These are phyloP conservation scores for Volvox reticuliferus DNA, from an alignment of 139 green algal genomes.

Conservation along the genomic window DNA sequence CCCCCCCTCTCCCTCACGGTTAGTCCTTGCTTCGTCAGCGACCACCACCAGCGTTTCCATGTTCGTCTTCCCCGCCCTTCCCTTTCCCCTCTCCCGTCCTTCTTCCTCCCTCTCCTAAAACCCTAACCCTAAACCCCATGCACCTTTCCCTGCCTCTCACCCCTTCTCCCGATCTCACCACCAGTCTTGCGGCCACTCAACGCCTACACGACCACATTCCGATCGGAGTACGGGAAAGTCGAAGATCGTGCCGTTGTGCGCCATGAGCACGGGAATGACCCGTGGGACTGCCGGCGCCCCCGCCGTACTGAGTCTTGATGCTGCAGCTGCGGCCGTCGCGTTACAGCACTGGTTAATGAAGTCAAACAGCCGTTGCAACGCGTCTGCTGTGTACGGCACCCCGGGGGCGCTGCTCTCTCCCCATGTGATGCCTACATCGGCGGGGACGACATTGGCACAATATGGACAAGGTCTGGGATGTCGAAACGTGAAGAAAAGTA, in stretches of 20 bases:
- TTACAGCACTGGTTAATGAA: neutral
- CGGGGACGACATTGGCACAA: neutral
- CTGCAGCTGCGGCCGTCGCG: neutral
- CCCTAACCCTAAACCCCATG: too few species aligned
- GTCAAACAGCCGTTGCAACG: neutral
- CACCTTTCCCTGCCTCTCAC: too few species aligned
- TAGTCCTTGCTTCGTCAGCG: too few species aligned
- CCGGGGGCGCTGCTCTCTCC: neutral
- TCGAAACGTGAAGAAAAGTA: too few species aligned
- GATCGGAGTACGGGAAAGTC: conserved; percentile 22
- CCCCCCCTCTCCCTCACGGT: too few species aligned
- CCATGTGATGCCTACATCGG: conserved; percentile 15
- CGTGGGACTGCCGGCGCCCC: neutral
- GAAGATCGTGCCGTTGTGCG: conserved; percentile 34
- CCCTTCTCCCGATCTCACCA: neutral
- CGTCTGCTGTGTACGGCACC: conserved; percentile 9
- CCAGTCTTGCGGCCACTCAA: conserved; percentile 34
- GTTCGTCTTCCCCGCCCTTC: too few species aligned
- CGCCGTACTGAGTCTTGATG: neutral
- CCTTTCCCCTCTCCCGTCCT: too few species aligned
- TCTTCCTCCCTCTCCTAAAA: too few species aligned
- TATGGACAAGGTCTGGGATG: neutral
- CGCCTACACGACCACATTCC: neutral
- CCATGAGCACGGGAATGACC: conserved; percentile 35
- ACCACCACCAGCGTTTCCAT: too few species aligned